phyloP scores from a whole-genome alignment of 805 yeast genomes.

The Metschnikowia gelsemii region DNA sequence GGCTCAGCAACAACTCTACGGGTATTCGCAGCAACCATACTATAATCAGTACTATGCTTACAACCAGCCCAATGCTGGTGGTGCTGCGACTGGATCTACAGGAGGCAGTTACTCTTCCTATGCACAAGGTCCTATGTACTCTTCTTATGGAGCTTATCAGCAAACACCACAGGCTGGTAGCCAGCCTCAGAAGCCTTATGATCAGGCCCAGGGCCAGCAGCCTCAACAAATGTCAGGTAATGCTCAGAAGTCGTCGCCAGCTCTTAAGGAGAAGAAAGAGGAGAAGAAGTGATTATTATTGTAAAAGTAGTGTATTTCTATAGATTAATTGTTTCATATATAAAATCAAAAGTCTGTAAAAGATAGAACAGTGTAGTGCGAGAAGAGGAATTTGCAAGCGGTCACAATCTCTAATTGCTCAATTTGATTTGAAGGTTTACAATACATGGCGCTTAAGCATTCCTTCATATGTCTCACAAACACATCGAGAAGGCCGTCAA shows the following conservation, averaged over 20 bases:
- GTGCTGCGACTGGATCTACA: conserved; percentile 7
- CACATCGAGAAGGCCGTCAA: background rate
- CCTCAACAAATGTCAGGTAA: conserved; percentile 14
- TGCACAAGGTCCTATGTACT: conserved; percentile 20
- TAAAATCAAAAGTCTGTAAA: background rate
- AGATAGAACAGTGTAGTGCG: too few relatives aligned
- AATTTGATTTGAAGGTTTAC: background rate
- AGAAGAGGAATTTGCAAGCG: too few relatives aligned
- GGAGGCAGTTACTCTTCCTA: conserved; percentile 20
- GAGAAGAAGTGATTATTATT: conserved; percentile 16
- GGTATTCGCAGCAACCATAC: conserved; percentile 22
- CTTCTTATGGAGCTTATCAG: conserved; percentile 18
- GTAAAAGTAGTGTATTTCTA: conserved; percentile 16
- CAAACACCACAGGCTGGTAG: conserved; percentile 15
- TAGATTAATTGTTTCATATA: conserved; percentile 10
- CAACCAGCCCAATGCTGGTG: conserved; percentile 24
- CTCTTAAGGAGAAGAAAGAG: conserved; percentile 19
- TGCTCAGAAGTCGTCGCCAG: conserved; percentile 17
- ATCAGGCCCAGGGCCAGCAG: conserved; percentile 15
- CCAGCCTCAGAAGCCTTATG: conserved; percentile 18
- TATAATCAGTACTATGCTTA: conserved; percentile 50
- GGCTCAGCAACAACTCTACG: conserved; percentile 20
- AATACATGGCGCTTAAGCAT: background rate
- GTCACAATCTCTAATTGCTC: too few relatives aligned
- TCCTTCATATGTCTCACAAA: background rate